A percentile compares a stretch with the other conserved stretches of the same genome.
Evolutionary conservation across 345 rosid genomes (phyloP).

Genomic region (Aquilaria sinensis): DNA sequence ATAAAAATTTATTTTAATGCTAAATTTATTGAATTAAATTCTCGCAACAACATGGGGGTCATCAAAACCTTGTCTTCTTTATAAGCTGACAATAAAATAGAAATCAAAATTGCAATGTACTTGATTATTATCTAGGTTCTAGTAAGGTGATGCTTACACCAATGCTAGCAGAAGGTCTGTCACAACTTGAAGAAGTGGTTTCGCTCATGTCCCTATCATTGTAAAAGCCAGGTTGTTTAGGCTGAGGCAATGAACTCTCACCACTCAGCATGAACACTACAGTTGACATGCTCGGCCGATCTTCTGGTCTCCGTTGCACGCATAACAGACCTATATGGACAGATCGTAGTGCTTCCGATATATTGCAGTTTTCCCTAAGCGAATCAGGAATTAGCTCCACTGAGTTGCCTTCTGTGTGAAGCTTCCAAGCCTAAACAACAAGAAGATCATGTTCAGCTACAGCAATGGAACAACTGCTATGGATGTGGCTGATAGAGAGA

Average conservation of each 20-base stretch:
- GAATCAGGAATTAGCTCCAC: background rate
- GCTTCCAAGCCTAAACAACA: background rate
- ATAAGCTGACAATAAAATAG: no score
- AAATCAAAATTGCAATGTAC: no score
- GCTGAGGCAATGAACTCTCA: conserved; percentile 2
- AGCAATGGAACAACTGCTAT: no score
- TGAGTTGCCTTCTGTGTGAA: background rate
- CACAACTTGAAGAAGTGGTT: background rate
- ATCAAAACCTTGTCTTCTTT: no score
- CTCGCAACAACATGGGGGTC: no score
- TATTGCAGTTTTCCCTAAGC: background rate
- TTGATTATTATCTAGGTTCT: no score
- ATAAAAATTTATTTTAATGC: no score
- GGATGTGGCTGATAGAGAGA: no score
- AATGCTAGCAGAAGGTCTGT: no score
- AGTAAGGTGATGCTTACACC: no score
- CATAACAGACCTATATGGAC: conserved; percentile 1
- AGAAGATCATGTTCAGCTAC: no score
- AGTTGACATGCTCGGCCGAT: background rate
- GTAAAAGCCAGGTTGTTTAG: conserved; percentile 9
- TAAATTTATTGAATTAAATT: no score
- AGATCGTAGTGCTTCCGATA: background rate
- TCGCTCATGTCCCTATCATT: background rate
- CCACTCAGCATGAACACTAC: background rate
- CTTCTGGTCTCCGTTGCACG: conserved; percentile 5